Percentiles rank a stretch among this genome's conserved stretches.
phyloP scores from a whole-genome alignment of 129 eudicot species.

The Ambrosia artemisiifolia region DNA sequence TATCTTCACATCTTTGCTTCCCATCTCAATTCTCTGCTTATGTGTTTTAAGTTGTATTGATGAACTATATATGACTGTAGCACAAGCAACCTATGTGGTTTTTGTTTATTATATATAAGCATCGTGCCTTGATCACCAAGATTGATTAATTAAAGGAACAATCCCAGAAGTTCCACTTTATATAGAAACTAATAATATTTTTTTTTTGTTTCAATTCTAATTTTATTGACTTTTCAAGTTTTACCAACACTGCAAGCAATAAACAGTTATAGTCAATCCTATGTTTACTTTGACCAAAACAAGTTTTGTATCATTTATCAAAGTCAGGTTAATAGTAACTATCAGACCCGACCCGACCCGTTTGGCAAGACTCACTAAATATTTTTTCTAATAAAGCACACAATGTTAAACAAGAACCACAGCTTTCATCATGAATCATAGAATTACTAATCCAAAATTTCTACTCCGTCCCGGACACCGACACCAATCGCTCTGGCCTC shows the following conservation, averaged over 20 bases:
- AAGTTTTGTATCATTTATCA: no score
- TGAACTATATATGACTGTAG: not conserved
- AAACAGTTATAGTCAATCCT: not conserved
- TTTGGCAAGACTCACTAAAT: not conserved
- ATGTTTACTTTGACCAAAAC: no score
- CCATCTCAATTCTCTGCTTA: constrained; percentile 21
- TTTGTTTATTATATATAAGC: not conserved
- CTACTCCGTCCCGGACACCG: not conserved
- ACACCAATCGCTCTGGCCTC: not conserved
- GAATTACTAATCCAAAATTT: constrained; percentile 14
- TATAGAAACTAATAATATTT: not conserved
- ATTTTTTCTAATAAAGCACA: not conserved
- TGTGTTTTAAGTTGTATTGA: not conserved
- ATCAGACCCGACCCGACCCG: not conserved
- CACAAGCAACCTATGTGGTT: constrained; percentile 1
- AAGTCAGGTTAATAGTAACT: no score
- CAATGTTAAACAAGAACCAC: not conserved
- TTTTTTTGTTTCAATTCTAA: not conserved
- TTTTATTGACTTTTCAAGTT: not conserved
- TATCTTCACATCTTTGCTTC: constrained; percentile 2
- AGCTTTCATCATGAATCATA: not conserved
- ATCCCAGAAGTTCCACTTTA: not conserved
- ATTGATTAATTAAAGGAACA: not conserved
- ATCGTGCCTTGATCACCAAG: constrained; percentile 1
- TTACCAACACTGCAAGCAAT: not conserved